phyloP scores from a whole-genome alignment of 441 rosid species.

The Erysimum pusillum region DNA sequence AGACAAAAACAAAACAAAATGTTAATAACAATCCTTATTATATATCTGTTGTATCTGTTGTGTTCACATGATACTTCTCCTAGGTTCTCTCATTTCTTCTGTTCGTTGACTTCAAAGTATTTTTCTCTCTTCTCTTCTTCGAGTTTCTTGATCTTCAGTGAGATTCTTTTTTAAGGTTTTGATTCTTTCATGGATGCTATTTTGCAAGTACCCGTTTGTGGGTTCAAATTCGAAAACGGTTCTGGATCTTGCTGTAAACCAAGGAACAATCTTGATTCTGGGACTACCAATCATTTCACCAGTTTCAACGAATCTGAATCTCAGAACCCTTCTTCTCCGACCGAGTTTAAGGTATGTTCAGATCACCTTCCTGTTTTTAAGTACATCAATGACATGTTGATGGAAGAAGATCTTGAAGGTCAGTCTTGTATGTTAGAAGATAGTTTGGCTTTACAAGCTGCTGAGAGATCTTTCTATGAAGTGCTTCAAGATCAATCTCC shows the following conservation, averaged over 20 bases:
- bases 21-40: neutral
- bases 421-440: conserved; percentile 80
- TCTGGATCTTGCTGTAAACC: conserved; percentile 47
- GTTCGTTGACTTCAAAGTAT: conserved; percentile 24
- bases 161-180: conserved; percentile 12
- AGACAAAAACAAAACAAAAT: neutral
- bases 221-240: conserved; percentile 41
- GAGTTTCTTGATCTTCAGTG: neutral
- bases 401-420: conserved; percentile 80
- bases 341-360: conserved; percentile 44
- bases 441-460: conserved; percentile 85
- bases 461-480: conserved; percentile 78
- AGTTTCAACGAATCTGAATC: conserved; percentile 39
- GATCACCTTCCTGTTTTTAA: conserved; percentile 55
- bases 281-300: conserved; percentile 17
- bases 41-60: conserved; percentile 6
- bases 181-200: conserved; percentile 45
- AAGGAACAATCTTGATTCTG: conserved; percentile 41
- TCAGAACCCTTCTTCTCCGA: conserved; percentile 28
- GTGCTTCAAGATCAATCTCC: conserved; percentile 66
- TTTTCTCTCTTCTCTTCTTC: neutral
- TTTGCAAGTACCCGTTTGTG: conserved; percentile 38
- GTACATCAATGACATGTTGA: conserved; percentile 78
- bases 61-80: conserved; percentile 44
- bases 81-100: conserved; percentile 12